A percentile compares a stretch with the other conserved stretches of the same genome.
Evolutionary conservation across 768 basidiomycete genomes (phyloP).

Genomic region (Pisolithus microcarpus): DNA sequence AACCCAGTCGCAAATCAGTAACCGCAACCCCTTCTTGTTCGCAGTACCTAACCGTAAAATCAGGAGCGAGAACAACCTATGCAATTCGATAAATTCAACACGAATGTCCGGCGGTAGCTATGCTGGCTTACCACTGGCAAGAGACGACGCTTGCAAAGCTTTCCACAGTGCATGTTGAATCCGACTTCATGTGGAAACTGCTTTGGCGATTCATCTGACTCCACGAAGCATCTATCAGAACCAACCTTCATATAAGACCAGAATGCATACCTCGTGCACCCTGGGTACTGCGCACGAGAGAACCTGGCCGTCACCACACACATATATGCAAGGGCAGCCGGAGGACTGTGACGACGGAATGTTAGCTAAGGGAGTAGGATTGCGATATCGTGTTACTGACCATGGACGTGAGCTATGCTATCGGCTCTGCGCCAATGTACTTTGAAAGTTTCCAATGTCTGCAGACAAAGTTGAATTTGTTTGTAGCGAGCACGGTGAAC

Average conservation of each 20-base stretch:
- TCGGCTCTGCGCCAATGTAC: too few species aligned
- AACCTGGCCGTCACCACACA: too few species aligned
- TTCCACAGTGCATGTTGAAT: conserved; percentile 41
- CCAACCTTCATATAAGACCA: conserved; percentile 64
- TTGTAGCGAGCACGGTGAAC: too few species aligned
- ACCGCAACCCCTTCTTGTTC: too few species aligned
- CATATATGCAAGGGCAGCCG: too few species aligned
- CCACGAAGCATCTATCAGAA: conserved; percentile 50
- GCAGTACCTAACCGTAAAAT: conserved; percentile 39
- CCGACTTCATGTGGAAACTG: conserved; percentile 71
- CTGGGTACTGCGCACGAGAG: conserved; percentile 35
- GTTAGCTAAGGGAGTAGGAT: too few species aligned
- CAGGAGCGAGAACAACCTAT: conserved; percentile 78
- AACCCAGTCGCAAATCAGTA: conserved; percentile 15
- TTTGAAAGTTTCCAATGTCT: too few species aligned
- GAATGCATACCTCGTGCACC: conserved; percentile 59
- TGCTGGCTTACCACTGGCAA: conserved; percentile 60
- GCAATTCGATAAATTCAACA: conserved; percentile 3
- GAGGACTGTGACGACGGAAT: too few species aligned
- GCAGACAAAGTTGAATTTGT: too few species aligned
- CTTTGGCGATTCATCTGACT: conserved; percentile 85
- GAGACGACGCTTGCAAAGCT: conserved; percentile 59
- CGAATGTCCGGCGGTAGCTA: neutral
- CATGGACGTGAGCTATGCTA: too few species aligned
- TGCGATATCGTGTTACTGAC: too few species aligned